Evolutionary conservation across 352 stramenopile genomes (phyloP).

Genomic region (Pythium dissotocum): DNA sequence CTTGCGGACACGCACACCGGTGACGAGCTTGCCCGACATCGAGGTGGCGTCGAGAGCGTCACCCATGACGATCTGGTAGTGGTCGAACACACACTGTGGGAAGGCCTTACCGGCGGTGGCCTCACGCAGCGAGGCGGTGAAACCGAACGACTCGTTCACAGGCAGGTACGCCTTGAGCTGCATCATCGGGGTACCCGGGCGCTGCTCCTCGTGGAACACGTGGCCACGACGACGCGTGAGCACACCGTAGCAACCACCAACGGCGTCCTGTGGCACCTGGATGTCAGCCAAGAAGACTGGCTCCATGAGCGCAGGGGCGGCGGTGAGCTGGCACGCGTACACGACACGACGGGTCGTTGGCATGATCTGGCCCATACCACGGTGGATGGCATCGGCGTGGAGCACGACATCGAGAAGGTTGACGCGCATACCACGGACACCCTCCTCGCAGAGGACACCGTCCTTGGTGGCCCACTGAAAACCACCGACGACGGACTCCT

Average conservation of each 20-base stretch:
- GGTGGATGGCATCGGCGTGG: conserved; percentile 99
- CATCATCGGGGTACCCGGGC: conserved; percentile 98
- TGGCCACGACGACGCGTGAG: conserved; percentile 98
- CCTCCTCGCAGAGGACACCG: conserved; percentile 98
- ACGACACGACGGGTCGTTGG: conserved; percentile 97
- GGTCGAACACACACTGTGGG: conserved; percentile 99
- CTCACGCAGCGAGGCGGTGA: conserved; percentile 97
- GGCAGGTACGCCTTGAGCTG: conserved; percentile 99
- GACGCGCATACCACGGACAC: conserved; percentile 96
- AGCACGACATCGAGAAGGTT: conserved; percentile 99
- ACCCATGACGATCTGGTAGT: conserved; percentile 96
- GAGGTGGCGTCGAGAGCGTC: conserved; percentile 90
- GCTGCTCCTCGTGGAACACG: conserved; percentile 99
- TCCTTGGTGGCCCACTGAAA: conserved; percentile 99
- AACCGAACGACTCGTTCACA: conserved; percentile 99
- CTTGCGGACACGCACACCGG: conserved; percentile 97
- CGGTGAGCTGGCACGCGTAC: conserved; percentile 96
- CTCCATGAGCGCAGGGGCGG: conserved; percentile 95
- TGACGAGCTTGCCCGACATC: conserved; percentile 96
- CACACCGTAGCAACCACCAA: conserved; percentile 99
- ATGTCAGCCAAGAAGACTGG: conserved; percentile 99
- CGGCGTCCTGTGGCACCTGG: conserved; percentile 97
- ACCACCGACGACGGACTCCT: conserved; percentile 98
- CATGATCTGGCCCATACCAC: conserved; percentile 99
- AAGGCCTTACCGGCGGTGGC: conserved; percentile 99